Evolutionary conservation across 1,139 yeast species (phyloP).

Genomic region (Suhomyces atakaporum): DNA sequence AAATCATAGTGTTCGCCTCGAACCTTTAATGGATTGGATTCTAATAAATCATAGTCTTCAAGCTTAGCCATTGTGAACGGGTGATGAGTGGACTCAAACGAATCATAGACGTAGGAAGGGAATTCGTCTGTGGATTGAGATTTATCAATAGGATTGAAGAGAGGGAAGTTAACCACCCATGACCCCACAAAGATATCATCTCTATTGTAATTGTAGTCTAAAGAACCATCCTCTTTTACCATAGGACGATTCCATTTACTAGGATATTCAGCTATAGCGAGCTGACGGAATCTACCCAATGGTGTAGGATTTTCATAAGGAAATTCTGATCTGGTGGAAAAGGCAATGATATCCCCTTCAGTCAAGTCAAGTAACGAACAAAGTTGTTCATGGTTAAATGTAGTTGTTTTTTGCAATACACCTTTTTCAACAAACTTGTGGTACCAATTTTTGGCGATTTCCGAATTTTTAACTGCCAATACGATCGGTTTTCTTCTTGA

Average conservation of each 20-base stretch:
- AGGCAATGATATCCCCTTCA: constrained; percentile 75
- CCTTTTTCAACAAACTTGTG: constrained; percentile 33
- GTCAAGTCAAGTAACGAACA: constrained; percentile 40
- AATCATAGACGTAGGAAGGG: constrained; percentile 58
- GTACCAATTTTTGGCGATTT: constrained; percentile 47
- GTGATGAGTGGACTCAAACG: constrained; percentile 80
- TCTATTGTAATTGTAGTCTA: constrained; percentile 21
- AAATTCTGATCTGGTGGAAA: constrained; percentile 64
- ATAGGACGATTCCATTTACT: constrained; percentile 50
- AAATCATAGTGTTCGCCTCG: constrained; percentile 95
- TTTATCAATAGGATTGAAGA: constrained; percentile 72
- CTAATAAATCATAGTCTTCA: constrained; percentile 63
- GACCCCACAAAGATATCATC: constrained; percentile 57
- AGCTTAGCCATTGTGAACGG: constrained; percentile 92
- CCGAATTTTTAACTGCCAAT: constrained; percentile 45
- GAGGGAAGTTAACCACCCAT: constrained; percentile 91
- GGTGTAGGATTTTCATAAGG: constrained; percentile 96
- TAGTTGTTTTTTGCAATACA: constrained; percentile 20
- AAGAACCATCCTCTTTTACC: constrained; percentile 19
- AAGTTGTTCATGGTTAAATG: constrained; percentile 27
- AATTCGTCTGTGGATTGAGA: constrained; percentile 34
- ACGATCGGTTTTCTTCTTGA: constrained; percentile 62
- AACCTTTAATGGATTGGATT: constrained; percentile 59
- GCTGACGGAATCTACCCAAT: constrained; percentile 79
- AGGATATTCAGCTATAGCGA: constrained; percentile 61